phyloP scores from a whole-genome alignment of 2,329 filamentous ascomycete species.

The Xylariaceae sp. region DNA sequence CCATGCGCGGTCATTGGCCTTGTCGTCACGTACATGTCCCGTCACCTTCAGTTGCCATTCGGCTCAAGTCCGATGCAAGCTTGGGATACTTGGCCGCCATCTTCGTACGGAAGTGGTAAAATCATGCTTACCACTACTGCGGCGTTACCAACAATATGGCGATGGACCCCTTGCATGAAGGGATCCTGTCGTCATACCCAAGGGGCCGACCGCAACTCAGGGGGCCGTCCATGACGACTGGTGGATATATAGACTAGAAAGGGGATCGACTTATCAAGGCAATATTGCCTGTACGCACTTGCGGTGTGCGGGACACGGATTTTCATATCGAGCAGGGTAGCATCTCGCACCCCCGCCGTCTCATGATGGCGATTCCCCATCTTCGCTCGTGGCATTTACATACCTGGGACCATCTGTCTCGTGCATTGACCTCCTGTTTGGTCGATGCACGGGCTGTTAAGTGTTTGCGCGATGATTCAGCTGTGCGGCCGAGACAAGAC shows the following conservation, averaged over 20 bases:
- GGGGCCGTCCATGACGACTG: not conserved
- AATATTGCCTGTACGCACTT: slow-evolving; percentile 7
- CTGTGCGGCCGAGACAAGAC: slow-evolving; percentile 3
- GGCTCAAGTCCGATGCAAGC: slow-evolving; percentile 6
- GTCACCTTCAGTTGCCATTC: slow-evolving; percentile 15
- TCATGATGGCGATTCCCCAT: slow-evolving; percentile 6
- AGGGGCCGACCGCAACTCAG: slow-evolving; percentile 18
- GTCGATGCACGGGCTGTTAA: not conserved
- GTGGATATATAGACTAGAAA: slow-evolving; percentile 1
- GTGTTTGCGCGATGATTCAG: slow-evolving; percentile 3
- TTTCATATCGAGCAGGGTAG: slow-evolving; percentile 16
- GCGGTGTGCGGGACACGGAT: slow-evolving; percentile 5
- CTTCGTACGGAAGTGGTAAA: slow-evolving; percentile 8
- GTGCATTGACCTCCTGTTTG: slow-evolving; percentile 16
- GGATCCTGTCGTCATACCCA: slow-evolving; percentile 29
- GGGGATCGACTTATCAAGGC: slow-evolving; percentile 1
- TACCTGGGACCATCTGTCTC: not conserved
- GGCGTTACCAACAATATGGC: slow-evolving; percentile 13
- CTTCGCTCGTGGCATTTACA: not conserved
- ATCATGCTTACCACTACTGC: slow-evolving; percentile 7
- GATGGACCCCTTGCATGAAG: slow-evolving; percentile 28
- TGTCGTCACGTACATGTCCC: slow-evolving; percentile 5
- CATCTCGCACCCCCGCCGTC: slow-evolving; percentile 10
- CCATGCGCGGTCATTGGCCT: slow-evolving; percentile 5
- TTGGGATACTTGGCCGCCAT: slow-evolving; percentile 8